Conservation (phyloP, 2,329 filamentous ascomycete species). For the Pyrenophora seminiperda region DNA sequence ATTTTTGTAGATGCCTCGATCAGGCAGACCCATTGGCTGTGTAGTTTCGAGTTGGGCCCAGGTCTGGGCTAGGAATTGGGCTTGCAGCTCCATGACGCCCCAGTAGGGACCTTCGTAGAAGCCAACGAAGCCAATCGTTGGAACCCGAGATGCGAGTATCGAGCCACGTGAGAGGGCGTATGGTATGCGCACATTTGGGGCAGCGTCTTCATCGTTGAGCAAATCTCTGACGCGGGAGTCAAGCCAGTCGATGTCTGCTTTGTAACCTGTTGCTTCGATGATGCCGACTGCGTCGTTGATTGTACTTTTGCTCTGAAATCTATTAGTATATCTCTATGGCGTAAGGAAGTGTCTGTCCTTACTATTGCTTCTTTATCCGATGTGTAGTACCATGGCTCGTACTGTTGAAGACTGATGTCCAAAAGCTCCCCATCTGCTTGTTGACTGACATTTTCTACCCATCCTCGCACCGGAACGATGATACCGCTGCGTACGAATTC, state of each 20-base stretch:
- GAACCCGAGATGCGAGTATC: conserved; percentile 64
- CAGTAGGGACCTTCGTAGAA: conserved; percentile 86
- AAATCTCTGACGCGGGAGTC: conserved; percentile 59
- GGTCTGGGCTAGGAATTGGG: conserved; percentile 66
- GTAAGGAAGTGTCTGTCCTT: not conserved
- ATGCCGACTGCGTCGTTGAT: conserved; percentile 56
- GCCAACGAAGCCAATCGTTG: conserved; percentile 76
- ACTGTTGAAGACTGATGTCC: conserved; percentile 18
- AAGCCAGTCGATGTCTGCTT: conserved; percentile 68
- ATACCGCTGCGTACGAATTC: conserved; percentile 72
- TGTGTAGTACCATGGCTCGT: conserved; percentile 20
- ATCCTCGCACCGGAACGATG: conserved; percentile 49
- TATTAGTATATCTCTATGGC: conserved; percentile 8
- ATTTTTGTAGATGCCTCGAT: conserved; percentile 23
- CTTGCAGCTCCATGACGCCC: conserved; percentile 88
- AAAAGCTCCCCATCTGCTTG: not conserved
- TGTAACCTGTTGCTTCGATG: conserved; percentile 77
- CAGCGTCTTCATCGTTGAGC: conserved; percentile 63
- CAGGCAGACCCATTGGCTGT: conserved; percentile 12
- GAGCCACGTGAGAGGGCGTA: conserved; percentile 71
- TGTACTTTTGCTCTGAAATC: conserved; percentile 5
- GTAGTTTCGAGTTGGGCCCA: conserved; percentile 56
- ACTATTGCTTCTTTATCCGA: conserved; percentile 7
- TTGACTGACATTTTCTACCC: conserved; percentile 36
- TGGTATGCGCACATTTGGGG: conserved; percentile 53